Conservation (phyloP, 2,329 filamentous ascomycete genomes). For the Biscogniauxia marginata region DNA sequence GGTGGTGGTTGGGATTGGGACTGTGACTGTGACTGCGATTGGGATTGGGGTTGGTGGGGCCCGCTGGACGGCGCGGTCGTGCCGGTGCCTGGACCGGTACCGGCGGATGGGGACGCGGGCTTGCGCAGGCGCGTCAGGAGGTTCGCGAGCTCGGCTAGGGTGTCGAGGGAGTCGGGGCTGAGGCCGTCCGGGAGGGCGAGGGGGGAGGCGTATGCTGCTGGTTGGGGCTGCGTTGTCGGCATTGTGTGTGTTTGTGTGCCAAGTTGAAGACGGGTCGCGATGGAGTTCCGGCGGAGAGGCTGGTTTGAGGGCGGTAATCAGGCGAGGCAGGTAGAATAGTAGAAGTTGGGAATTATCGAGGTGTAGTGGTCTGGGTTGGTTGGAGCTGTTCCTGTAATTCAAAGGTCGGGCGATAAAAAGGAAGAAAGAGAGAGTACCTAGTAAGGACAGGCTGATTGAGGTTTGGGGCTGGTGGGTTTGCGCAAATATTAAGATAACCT, state of each 20-base stretch:
- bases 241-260: conserved; percentile 8
- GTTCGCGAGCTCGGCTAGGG: conserved; percentile 76
- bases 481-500: no score
- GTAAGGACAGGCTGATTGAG: no score
- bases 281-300: neutral
- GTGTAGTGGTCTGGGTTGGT: no score
- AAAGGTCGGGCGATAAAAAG: no score
- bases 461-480: no score
- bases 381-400: no score
- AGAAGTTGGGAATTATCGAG: no score
- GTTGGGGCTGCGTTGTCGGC: conserved; percentile 18
- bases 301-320: neutral
- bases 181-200: conserved; percentile 62
- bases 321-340: no score
- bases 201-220: conserved; percentile 28
- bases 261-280: neutral
- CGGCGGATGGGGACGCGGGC: conserved; percentile 31
- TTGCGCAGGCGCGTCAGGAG: conserved; percentile 73
- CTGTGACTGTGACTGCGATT: conserved; percentile 14
- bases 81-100: conserved; percentile 37
- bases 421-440: no score
- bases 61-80: conserved; percentile 13
- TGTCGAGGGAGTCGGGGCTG: conserved; percentile 79
- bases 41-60: no score
- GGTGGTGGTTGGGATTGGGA: conserved; percentile 11